Base-by-base conservation (phyloP, 352 stramenopile genomes). In the Globisporangium camurandrum region DNA sequence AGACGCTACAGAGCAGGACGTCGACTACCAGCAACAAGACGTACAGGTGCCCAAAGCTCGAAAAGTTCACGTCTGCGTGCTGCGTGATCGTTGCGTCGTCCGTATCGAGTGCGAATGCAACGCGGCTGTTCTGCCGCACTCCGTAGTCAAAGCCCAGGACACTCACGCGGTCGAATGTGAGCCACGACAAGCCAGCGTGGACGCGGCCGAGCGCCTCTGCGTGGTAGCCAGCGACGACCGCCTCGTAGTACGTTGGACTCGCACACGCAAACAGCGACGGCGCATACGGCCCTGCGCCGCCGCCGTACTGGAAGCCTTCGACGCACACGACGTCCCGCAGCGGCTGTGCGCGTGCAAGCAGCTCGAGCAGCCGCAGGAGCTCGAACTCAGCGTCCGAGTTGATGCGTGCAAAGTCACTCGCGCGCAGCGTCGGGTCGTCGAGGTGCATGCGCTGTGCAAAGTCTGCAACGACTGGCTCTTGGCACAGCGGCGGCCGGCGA, bases 21-120 rank as follows among this genome's bases (percentile, higher is more conserved):
- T 88, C 76, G 17, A 64, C 33, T 5, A 59, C 22, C 26, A 86
- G 38, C 37, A 84, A 27, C 11, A 71, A 11, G 3, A 77, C 60
- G 44, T 84, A 84, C 2, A 88, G 40, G 34, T 78, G 60, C 0
- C 76, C 76, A 45, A 75, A 84, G 34, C 59, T 71, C 14, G 65
- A 57, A 37, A 86, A 81, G 50, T 88, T 88, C 9, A 63, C 57
- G 4, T 26, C 8, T 3, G 36, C 74, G 22, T 47, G 46, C 24
- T 81, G 69, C 5, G 51, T 22, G 11, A 66, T 28, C 43, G 61
- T 52, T 11, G 51, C 51, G 16, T 59, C 28, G 24, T 46, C 50
- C 14, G 30, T 34, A 0, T 58, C 42, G 31, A 67, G 54, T 54
- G 51, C 5, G 46, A 80, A 87, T 7, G 48, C 26, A 11, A 56